Base-by-base conservation (phyloP, 176 grass and related monocot species). In the Alloteropsis semialata region DNA sequence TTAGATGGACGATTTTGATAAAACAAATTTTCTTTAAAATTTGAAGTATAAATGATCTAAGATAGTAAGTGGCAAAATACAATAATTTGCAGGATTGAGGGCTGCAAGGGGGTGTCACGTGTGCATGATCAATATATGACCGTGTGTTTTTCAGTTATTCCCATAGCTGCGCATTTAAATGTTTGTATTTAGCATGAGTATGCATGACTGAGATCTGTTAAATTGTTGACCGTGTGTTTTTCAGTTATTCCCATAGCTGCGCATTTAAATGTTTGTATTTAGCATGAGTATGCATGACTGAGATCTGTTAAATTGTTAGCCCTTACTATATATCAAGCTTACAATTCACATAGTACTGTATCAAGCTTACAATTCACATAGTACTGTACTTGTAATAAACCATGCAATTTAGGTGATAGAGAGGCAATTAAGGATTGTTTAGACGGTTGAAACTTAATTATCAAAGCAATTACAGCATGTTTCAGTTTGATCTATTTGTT, bases 1-100 rank as follows among this genome's bases (percentile, higher is more conserved):
- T 24, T n/a, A 62, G 77, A 72, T 81, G 53, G 51, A 43, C 78
- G 75, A 59, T 28, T 69, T 62, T 46, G 13, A 25, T 79, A 75
- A 54, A 60, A 59, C 24, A 16, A 19, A 0, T 36, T 62, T 63
- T 12, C 6, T 63, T 48, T 45, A 27, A 22, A 43, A 15, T 32
- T n/a, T 30, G 0, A 38, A 3, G 3, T 50, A 18, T 57, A 8
- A n/a, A 43, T 45, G 39, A 84, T 50, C 17, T 36, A 36, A 81
- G 33, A 43, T 77, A 48, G 38, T 4, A 43, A 18, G 4, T 18
- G 27, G 55, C 17, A 76, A 21, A 18, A 70, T 29, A 29, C 29
- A 27, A 2, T 24, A 69, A 48, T 11, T 33, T 27, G 30, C 21
- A 33, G 55, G 1, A 14, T 25, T 42, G 49, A n/a, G 25, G n/a